These are phyloP conservation scores for Prillingera fragicola DNA, from an alignment of 1,284 basidiomycete species.

Conservation along the genomic window DNA sequence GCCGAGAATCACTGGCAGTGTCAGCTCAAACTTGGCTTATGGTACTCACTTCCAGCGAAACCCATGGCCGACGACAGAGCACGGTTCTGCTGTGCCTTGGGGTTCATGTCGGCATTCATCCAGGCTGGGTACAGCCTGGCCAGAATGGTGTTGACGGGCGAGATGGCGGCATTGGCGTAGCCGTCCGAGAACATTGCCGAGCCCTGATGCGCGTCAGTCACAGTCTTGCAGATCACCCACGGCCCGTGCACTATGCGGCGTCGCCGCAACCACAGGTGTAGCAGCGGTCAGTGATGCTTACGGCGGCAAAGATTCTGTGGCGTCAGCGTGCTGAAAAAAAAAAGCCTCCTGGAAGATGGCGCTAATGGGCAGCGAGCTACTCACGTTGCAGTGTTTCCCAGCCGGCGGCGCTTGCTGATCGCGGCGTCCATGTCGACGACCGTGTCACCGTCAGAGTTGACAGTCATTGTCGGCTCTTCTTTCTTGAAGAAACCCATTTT, in stretches of 20 bases:
- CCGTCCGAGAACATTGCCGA: constrained; percentile 78
- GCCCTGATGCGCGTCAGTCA: constrained; percentile 45
- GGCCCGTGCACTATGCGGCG: too few relatives aligned
- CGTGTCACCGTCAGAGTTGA: too few relatives aligned
- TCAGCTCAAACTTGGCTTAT: neutral
- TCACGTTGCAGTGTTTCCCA: neutral
- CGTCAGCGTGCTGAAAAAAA: neutral
- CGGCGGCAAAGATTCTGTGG: constrained; percentile 30
- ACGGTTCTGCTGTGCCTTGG: constrained; percentile 50
- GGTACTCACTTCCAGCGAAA: constrained; percentile 64
- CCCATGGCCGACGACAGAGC: constrained; percentile 58
- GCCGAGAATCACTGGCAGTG: constrained; percentile 12
- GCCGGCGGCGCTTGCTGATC: neutral
- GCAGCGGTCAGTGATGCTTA: constrained; percentile 7
- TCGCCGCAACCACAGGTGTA: neutral
- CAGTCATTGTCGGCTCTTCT: too few relatives aligned
- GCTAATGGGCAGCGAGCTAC: neutral
- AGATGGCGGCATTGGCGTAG: constrained; percentile 73
- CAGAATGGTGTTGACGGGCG: constrained; percentile 56
- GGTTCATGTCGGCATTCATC: constrained; percentile 52
- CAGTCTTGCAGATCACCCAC: too few relatives aligned
- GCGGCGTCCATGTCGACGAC: too few relatives aligned
- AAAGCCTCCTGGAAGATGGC: too few relatives aligned
- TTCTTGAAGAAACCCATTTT: too few relatives aligned
- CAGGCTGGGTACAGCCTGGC: constrained; percentile 58